Percentiles rank a stretch among this genome's conserved stretches.
Conservation (phyloP, 2,329 filamentous ascomycete species). For the Ceratocystiopsis minuta region DNA sequence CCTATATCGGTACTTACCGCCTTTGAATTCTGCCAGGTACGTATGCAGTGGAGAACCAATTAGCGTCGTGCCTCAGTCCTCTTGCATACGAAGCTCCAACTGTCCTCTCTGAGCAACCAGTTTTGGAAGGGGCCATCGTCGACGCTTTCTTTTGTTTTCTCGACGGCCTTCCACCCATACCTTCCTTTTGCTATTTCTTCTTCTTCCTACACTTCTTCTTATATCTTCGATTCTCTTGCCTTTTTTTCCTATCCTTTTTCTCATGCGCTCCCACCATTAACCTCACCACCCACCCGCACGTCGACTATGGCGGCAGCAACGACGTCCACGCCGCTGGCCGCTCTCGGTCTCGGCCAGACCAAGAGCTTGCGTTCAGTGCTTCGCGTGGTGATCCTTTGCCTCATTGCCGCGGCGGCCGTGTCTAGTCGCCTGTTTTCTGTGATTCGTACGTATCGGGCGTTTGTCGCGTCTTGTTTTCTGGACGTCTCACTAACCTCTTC, state of each 20-base stretch:
- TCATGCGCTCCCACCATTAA: background rate
- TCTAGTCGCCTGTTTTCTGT: slow-evolving; percentile 94
- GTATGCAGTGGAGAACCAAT: background rate
- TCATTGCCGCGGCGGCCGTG: slow-evolving; percentile 83
- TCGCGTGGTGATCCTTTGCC: slow-evolving; percentile 71
- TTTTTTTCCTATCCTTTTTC: background rate
- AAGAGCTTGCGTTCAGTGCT: slow-evolving; percentile 71
- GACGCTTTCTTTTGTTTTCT: background rate
- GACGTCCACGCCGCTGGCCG: slow-evolving; percentile 41
- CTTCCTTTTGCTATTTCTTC: background rate
- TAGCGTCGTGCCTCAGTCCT: too few species aligned
- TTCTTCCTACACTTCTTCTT: background rate
- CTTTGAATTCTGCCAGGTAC: background rate
- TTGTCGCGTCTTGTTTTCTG: slow-evolving; percentile 5
- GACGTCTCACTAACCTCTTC: background rate
- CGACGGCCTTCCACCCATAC: background rate
- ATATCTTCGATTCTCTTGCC: too few species aligned
- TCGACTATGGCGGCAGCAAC: slow-evolving; percentile 21
- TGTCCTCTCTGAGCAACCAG: background rate
- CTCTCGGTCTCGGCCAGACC: slow-evolving; percentile 63
- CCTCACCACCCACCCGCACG: background rate
- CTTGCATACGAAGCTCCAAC: background rate
- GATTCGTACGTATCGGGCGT: slow-evolving; percentile 51
- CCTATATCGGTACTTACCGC: background rate
- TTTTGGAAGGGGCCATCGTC: background rate